Percentiles rank a stretch among this genome's conserved stretches.
phyloP scores from a whole-genome alignment of 495 filamentous ascomycete genomes.

The Xylaria telfairii region DNA sequence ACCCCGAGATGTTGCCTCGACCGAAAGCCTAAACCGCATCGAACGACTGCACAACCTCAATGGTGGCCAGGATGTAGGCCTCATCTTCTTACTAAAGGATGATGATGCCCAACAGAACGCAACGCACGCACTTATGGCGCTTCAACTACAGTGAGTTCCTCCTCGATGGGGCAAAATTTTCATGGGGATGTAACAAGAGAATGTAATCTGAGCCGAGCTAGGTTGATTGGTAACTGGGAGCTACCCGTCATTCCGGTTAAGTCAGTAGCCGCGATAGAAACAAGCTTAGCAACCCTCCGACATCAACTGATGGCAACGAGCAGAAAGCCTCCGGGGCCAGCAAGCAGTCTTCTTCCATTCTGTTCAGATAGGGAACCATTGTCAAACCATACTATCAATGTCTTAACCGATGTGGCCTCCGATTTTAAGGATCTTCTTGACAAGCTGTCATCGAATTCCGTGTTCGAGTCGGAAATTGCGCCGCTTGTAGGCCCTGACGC shows the following conservation, averaged over 20 bases:
- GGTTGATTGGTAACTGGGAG: slow-evolving; percentile 34
- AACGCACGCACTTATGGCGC: slow-evolving; percentile 45
- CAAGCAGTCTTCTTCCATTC: slow-evolving; percentile 51
- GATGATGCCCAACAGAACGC: slow-evolving; percentile 36
- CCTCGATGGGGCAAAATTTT: not conserved
- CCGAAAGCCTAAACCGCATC: slow-evolving; percentile 47
- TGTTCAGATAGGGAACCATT: slow-evolving; percentile 47
- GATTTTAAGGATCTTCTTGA: slow-evolving; percentile 56
- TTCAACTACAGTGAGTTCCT: slow-evolving; percentile 49
- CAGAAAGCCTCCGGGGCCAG: slow-evolving; percentile 29
- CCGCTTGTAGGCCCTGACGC: slow-evolving; percentile 46
- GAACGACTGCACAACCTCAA: slow-evolving; percentile 54
- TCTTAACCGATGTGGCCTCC: slow-evolving; percentile 57
- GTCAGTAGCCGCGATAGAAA: slow-evolving; percentile 34
- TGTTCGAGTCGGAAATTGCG: slow-evolving; percentile 43
- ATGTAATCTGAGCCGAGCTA: slow-evolving; percentile 27
- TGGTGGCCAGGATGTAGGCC: slow-evolving; percentile 49
- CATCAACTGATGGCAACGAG: slow-evolving; percentile 27
- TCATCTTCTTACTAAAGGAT: slow-evolving; percentile 59
- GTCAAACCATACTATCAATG: slow-evolving; percentile 49
- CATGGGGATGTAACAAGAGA: not conserved
- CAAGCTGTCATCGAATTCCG: slow-evolving; percentile 40
- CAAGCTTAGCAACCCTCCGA: slow-evolving; percentile 39
- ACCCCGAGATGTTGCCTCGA: slow-evolving; percentile 46
- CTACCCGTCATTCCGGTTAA: slow-evolving; percentile 46